A percentile compares a stretch with the other conserved stretches of the same genome.
phyloP scores from a whole-genome alignment of 2,329 filamentous ascomycete genomes.

The Xylaria polymorpha region DNA sequence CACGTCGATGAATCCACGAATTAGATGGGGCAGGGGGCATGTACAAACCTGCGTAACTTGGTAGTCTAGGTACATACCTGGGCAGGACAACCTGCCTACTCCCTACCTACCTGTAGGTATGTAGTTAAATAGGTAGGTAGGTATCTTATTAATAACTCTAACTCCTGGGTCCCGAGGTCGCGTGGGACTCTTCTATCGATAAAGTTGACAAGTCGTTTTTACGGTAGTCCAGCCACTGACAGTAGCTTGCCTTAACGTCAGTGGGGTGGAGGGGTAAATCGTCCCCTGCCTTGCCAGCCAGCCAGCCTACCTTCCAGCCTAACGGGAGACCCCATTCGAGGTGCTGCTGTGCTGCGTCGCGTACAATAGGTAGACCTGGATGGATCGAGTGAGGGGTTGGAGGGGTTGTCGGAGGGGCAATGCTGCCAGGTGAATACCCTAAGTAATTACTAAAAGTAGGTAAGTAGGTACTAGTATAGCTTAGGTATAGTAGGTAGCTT shows the following conservation, averaged over 20 bases:
- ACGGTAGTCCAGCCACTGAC: slow-evolving; percentile 21
- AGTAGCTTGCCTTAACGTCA: slow-evolving; percentile 25
- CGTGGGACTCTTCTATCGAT: slow-evolving; percentile 24
- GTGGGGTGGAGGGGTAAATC: slow-evolving; percentile 43
- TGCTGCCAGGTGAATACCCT: background rate
- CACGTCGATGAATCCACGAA: too few relatives aligned
- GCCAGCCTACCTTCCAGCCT: too few relatives aligned
- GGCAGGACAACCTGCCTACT: too few relatives aligned
- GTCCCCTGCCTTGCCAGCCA: slow-evolving; percentile 7
- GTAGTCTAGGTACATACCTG: too few relatives aligned
- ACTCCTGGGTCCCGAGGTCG: too few relatives aligned
- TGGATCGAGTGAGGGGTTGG: slow-evolving; percentile 13
- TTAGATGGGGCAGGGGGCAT: too few relatives aligned
- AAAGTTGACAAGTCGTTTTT: slow-evolving; percentile 15
- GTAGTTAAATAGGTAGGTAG: too few relatives aligned
- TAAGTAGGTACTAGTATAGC: too few relatives aligned
- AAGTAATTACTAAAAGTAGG: background rate
- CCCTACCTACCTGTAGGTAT: too few relatives aligned
- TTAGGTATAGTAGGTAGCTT: background rate
- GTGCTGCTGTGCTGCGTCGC: slow-evolving; percentile 24
- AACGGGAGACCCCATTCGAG: slow-evolving; percentile 10
- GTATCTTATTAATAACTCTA: too few relatives aligned
- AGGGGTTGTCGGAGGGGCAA: slow-evolving; percentile 20
- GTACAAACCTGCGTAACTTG: too few relatives aligned
- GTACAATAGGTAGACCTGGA: background rate